Percentiles rank a stretch among this genome's conserved stretches.
These are phyloP conservation scores for Rhodocollybia butyracea DNA, from an alignment of 768 basidiomycete species.

Conservation along the genomic window DNA sequence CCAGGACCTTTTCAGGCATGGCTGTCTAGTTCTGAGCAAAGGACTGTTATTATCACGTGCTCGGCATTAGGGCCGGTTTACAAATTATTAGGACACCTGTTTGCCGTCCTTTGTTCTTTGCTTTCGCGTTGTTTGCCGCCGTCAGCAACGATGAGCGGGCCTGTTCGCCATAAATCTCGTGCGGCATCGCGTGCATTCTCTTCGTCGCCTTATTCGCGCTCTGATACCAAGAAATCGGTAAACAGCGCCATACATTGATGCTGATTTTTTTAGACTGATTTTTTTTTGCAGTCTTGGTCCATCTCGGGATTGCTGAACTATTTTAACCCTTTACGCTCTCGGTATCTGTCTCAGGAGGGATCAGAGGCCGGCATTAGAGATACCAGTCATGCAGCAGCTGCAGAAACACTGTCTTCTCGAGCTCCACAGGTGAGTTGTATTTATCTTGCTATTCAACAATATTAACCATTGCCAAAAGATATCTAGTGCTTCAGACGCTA, in stretches of 20 bases:
- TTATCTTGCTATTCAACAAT: neutral
- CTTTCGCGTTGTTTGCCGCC: neutral
- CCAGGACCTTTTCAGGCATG: conserved; percentile 49
- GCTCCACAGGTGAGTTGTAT: conserved; percentile 23
- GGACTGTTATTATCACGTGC: neutral
- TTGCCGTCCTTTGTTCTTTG: neutral
- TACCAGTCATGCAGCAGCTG: conserved; percentile 13
- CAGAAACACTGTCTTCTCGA: conserved; percentile 21
- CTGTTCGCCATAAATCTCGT: conserved; percentile 44
- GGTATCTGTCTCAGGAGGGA: conserved; percentile 16
- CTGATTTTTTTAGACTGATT: conserved; percentile 5
- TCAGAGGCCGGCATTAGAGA: neutral
- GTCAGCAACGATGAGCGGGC: conserved; percentile 46
- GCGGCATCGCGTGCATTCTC: conserved; percentile 31
- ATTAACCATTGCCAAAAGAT: neutral
- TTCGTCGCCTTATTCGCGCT: conserved; percentile 57
- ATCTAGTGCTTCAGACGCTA: neutral
- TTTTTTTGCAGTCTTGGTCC: conserved; percentile 43
- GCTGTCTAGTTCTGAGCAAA: conserved; percentile 13
- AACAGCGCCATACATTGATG: conserved; percentile 12
- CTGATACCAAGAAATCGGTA: conserved; percentile 46
- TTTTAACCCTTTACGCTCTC: conserved; percentile 46
- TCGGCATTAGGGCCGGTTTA: too few relatives aligned
- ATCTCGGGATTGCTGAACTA: conserved; percentile 46
- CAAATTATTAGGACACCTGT: neutral